Evolutionary conservation across 768 basidiomycete genomes (phyloP).

Genomic region (Jaapia argillacea): DNA sequence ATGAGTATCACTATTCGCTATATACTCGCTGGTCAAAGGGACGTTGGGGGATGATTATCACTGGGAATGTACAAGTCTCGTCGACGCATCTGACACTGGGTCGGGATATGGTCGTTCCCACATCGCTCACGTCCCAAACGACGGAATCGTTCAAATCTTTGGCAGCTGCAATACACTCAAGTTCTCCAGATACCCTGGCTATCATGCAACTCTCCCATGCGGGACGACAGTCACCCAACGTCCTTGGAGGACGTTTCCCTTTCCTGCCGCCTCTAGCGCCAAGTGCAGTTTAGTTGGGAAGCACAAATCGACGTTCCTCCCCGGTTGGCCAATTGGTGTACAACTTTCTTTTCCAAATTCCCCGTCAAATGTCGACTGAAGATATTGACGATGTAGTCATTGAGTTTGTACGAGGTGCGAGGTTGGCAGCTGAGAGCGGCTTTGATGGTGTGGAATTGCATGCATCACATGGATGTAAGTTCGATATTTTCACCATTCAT

Average conservation of each 20-base stretch:
- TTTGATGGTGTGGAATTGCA: constrained; percentile 88
- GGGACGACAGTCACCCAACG: constrained; percentile 73
- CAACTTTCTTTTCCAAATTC: constrained; percentile 50
- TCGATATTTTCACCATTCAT: neutral
- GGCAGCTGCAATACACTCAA: constrained; percentile 39
- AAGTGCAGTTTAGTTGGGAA: constrained; percentile 45
- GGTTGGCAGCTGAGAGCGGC: constrained; percentile 51
- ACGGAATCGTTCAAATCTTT: constrained; percentile 41
- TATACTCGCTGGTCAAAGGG: constrained; percentile 70
- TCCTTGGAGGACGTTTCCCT: constrained; percentile 57
- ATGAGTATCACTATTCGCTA: constrained; percentile 46
- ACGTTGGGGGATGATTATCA: constrained; percentile 82
- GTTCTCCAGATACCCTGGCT: constrained; percentile 29
- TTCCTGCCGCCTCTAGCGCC: constrained; percentile 62
- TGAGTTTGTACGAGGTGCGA: constrained; percentile 59
- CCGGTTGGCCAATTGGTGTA: constrained; percentile 24
- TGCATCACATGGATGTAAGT: constrained; percentile 78
- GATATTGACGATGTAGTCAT: constrained; percentile 57
- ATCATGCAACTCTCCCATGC: constrained; percentile 80
- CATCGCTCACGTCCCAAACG: constrained; percentile 27
- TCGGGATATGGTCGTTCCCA: constrained; percentile 58
- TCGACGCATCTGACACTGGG: constrained; percentile 56
- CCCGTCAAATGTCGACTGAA: constrained; percentile 39
- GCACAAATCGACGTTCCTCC: too few species aligned
- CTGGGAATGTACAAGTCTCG: constrained; percentile 76